Conservation (phyloP, 441 rosid genomes). For the Populus hybrid region DNA sequence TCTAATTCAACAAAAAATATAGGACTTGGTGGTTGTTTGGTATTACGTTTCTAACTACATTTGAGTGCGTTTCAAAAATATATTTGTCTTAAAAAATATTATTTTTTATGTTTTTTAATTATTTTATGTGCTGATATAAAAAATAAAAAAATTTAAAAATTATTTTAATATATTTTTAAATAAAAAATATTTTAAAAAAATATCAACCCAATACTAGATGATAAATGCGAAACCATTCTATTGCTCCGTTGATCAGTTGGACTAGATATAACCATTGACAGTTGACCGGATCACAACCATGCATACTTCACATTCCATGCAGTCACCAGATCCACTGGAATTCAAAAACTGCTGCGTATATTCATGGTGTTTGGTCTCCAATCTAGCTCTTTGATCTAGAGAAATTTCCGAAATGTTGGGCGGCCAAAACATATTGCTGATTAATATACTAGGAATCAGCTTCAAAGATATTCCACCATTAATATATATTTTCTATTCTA, state of each 20-base stretch:
- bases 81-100: too few species aligned
- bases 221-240: too few species aligned
- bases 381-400: not conserved
- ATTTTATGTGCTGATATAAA: too few species aligned
- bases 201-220: too few species aligned
- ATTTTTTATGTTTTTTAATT: too few species aligned
- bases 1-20: too few species aligned
- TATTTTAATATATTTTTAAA: too few species aligned
- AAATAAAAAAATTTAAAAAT: too few species aligned
- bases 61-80: too few species aligned
- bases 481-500: not conserved
- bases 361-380: not conserved
- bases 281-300: not conserved
- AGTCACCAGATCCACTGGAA: not conserved
- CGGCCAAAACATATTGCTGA: not conserved
- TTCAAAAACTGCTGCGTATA: slow-evolving; percentile 3
- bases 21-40: too few species aligned
- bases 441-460: not conserved
- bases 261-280: not conserved
- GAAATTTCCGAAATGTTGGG: not conserved
- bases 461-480: not conserved
- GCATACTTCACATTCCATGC: not conserved
- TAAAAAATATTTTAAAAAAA: too few species aligned
- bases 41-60: too few species aligned
- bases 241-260: not conserved